Conservation (phyloP, 176 grass and related monocot species). For the Carex cristatella region DNA sequence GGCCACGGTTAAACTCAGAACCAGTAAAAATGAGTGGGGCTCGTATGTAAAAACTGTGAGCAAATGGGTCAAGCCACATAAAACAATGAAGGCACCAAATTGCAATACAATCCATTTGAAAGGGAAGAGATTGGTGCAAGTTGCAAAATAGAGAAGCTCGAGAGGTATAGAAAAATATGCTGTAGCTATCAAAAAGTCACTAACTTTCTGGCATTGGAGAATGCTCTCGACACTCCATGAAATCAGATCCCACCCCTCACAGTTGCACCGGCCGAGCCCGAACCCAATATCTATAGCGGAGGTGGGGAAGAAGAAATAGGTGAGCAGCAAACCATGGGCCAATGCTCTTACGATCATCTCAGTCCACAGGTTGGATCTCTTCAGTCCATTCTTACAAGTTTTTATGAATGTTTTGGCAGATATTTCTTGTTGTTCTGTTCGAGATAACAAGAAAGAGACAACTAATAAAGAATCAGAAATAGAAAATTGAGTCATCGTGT, state of each 20-base stretch:
- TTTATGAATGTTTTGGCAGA: neutral
- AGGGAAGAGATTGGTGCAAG: conserved; percentile 70
- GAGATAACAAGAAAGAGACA: neutral
- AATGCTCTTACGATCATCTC: conserved; percentile 29
- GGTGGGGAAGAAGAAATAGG: neutral
- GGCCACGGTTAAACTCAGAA: conserved; percentile 68
- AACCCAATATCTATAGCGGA: conserved; percentile 13
- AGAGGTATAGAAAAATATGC: conserved; percentile 93
- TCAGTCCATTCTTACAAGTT: neutral
- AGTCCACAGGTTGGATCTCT: neutral
- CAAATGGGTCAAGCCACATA: conserved; percentile 93
- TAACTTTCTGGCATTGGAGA: conserved; percentile 81
- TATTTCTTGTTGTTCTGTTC: neutral
- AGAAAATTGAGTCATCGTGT: neutral
- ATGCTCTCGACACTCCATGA: conserved; percentile 68
- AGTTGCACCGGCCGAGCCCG: conserved; percentile 29
- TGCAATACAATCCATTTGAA: conserved; percentile 93
- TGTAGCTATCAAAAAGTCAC: conserved; percentile 86
- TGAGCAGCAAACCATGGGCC: conserved; percentile 13
- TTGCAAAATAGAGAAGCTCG: conserved; percentile 82
- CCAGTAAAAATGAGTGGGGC: conserved; percentile 72
- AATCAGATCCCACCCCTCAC: conserved; percentile 23
- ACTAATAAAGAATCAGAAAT: neutral
- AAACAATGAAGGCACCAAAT: conserved; percentile 86
- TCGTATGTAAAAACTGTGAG: conserved; percentile 88